phyloP scores from a whole-genome alignment of 2,329 filamentous ascomycete species.

The Gliomastix tumulicola region DNA sequence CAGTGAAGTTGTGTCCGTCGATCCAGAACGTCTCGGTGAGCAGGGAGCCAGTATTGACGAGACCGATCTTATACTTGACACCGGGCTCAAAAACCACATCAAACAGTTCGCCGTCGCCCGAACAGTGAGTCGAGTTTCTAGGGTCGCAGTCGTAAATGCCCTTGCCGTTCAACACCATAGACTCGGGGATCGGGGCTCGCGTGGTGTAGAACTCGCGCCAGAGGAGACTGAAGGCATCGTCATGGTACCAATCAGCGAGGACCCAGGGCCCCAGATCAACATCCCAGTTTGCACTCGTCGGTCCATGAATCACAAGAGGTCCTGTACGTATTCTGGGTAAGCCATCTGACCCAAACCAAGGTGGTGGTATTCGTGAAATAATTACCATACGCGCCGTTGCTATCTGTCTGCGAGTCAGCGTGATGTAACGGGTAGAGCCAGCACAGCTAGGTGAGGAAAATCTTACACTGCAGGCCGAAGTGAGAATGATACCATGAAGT shows the following conservation, averaged over 20 bases:
- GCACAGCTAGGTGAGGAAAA: too few species aligned
- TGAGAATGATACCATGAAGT: conserved; percentile 58
- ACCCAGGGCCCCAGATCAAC: conserved; percentile 54
- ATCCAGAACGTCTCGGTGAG: conserved; percentile 41
- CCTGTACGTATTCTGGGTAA: too few species aligned
- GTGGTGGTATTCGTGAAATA: too few species aligned
- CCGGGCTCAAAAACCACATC: conserved; percentile 30
- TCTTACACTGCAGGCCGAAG: conserved; percentile 37
- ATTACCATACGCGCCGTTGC: too few species aligned
- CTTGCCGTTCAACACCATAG: conserved; percentile 36
- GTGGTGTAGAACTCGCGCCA: conserved; percentile 24
- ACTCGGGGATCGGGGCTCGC: conserved; percentile 31
- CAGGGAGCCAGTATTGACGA: conserved; percentile 44
- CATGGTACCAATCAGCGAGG: conserved; percentile 52
- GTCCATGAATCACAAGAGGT: conserved; percentile 57
- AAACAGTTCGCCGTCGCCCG: conserved; percentile 23
- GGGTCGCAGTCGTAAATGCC: too few species aligned
- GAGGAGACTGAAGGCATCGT: too few species aligned
- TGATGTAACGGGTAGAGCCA: too few species aligned
- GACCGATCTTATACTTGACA: conserved; percentile 35
- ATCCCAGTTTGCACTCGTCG: conserved; percentile 52
- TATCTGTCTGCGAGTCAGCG: too few species aligned
- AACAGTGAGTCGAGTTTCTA: too few species aligned
- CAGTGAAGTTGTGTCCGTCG: conserved; percentile 41
- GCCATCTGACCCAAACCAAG: too few species aligned